Evolutionary conservation across 257 asterid species (phyloP).

Genomic region (Forsythia viridissima): DNA sequence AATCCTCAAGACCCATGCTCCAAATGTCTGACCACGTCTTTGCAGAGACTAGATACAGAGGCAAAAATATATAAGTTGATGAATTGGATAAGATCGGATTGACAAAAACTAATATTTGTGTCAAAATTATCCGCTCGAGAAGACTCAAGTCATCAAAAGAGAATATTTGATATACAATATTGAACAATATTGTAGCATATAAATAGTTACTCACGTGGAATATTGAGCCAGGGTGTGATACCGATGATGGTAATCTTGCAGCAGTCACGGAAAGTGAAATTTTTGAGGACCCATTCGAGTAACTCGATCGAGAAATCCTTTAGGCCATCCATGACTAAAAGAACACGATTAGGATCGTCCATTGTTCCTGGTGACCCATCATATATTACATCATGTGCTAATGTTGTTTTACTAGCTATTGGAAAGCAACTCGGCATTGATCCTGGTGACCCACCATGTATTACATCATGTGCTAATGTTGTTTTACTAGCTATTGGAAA

Average conservation of each 20-base stretch:
- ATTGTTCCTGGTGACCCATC: slow-evolving; percentile 27
- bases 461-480: slow-evolving; percentile 14
- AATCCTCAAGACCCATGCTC: slow-evolving; percentile 46
- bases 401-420: neutral
- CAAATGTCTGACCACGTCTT: slow-evolving; percentile 60
- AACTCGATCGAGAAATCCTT: slow-evolving; percentile 53
- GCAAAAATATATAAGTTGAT: neutral
- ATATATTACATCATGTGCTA: slow-evolving; percentile 14
- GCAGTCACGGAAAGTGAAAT: slow-evolving; percentile 37
- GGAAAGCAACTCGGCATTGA: slow-evolving; percentile 26
- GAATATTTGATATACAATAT: neutral
- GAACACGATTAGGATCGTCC: slow-evolving; percentile 44
- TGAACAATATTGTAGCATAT: neutral
- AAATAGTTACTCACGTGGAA: slow-evolving; percentile 37
- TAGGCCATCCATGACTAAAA: slow-evolving; percentile 59
- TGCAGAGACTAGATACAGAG: slow-evolving; percentile 45
- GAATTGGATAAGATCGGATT: neutral
- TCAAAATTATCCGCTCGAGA: no score
- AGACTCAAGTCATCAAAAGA: no score
- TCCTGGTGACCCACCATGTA: slow-evolving; percentile 20
- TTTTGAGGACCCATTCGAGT: slow-evolving; percentile 65
- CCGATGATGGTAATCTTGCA: slow-evolving; percentile 59
- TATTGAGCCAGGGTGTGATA: slow-evolving; percentile 58
- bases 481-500: slow-evolving; percentile 7
- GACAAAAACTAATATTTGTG: neutral